Percentiles rank a stretch among this genome's conserved stretches.
phyloP scores from a whole-genome alignment of 1,284 basidiomycete genomes.

The Peniophora sp. region DNA sequence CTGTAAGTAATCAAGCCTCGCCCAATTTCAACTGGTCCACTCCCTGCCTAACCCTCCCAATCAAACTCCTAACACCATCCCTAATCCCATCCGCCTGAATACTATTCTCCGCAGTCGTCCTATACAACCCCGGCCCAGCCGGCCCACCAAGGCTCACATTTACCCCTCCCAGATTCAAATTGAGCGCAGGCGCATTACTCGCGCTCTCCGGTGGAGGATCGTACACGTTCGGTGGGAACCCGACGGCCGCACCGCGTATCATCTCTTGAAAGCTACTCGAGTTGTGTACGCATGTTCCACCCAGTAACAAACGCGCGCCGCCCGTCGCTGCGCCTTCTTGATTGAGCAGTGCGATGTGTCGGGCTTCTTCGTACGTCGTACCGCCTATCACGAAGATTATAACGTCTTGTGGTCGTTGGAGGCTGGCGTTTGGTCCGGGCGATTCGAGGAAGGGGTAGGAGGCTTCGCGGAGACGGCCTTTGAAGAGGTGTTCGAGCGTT shows the following conservation, averaged over 20 bases:
- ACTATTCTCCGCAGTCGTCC: constrained; percentile 63
- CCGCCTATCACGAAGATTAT: constrained; percentile 95
- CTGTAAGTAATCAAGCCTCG: too few species aligned
- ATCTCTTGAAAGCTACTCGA: constrained; percentile 79
- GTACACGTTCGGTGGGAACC: constrained; percentile 58
- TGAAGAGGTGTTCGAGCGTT: constrained; percentile 87
- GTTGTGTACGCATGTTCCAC: constrained; percentile 91
- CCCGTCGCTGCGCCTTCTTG: constrained; percentile 50
- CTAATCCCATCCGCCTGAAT: constrained; percentile 79
- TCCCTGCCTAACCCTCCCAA: constrained; percentile 84
- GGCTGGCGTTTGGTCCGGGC: constrained; percentile 52
- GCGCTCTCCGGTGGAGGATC: constrained; percentile 64
- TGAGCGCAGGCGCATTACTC: constrained; percentile 65
- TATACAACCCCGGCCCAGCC: constrained; percentile 74
- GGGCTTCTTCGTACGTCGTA: constrained; percentile 89
- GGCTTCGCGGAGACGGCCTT: constrained; percentile 79
- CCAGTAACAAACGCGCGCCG: constrained; percentile 74
- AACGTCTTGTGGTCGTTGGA: constrained; percentile 87
- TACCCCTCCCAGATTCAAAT: constrained; percentile 84
- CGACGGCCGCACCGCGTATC: constrained; percentile 54
- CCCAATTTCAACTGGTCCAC: constrained; percentile 65
- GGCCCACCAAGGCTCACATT: constrained; percentile 87
- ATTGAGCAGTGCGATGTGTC: constrained; percentile 78
- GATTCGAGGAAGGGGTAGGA: constrained; percentile 88
- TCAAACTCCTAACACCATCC: constrained; percentile 78